Base-by-base conservation (phyloP, 2,329 filamentous ascomycete genomes). In the Phoma sp. region DNA sequence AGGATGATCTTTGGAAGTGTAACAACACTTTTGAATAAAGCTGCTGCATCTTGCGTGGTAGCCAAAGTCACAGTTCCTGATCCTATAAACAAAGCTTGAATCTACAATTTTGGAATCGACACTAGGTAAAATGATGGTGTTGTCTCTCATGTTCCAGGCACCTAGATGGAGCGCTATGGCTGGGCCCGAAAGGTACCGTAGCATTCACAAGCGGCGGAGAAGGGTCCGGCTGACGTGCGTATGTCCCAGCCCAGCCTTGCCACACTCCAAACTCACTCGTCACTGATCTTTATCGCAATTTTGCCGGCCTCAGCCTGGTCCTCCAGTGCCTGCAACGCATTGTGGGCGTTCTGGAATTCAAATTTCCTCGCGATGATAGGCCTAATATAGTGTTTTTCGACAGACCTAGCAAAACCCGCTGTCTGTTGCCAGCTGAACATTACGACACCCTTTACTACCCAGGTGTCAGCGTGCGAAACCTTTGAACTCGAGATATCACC, bases 221-320 rank as follows among this genome's bases (percentile, higher is more conserved):
- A 11, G 4, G 10, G 9, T 11, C 32, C 32, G 32, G 32, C 4
- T 33, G 32, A 33, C 32, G 4, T 4, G 10, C 32, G 2, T 4
- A 11, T 33, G 4, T 33, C 2, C 7, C 13, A 4, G 10, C 10
- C 6, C 27, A 33, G 32, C 18, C 18, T 18, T 18, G 18, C 32
- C 9, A 33, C 32, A 4, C 32, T 13, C 13, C 10, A 11, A 7
- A 0, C 13, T 45, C n/a, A 46, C n/a, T 40, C 14, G 3, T 52
- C n/a, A 29, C 41, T 29, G 4, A 45, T 39, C 29, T 38, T 40
- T 11, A 52, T 14, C 4, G 61, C 61, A 38, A 68, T 59, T 41
- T 69, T 69, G 3, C 63, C 63, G 24, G 68, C 60, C 24, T 58
- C 58, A 7, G 25, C 56, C 48, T 63, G 59, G 33, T 58, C 55